Percentiles rank a stretch among this genome's conserved stretches.
phyloP scores from a whole-genome alignment of 1,284 basidiomycete species.

The Porogramme epimiltina region DNA sequence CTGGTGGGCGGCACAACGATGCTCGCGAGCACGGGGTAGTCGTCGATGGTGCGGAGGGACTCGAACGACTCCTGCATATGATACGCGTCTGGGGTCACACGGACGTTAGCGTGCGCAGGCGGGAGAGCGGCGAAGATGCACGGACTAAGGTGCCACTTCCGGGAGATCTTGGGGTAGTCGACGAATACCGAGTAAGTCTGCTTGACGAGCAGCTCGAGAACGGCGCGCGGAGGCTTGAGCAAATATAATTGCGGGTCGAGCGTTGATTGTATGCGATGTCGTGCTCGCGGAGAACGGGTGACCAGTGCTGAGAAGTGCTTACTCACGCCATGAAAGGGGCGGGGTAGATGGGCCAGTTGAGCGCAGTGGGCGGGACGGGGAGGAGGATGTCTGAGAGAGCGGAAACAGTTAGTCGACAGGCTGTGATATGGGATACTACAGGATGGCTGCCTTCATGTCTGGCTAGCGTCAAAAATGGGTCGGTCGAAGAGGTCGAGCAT shows the following conservation, averaged over 20 bases:
- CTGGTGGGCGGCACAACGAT: slow-evolving; percentile 56
- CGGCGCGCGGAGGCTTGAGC: not conserved
- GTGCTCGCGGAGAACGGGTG: slow-evolving; percentile 31
- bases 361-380: not conserved
- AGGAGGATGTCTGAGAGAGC: too few relatives aligned
- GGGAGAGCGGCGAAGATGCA: slow-evolving; percentile 2
- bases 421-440: too few relatives aligned
- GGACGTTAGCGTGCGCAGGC: not conserved
- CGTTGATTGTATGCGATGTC: slow-evolving; percentile 24
- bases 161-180: slow-evolving; percentile 33
- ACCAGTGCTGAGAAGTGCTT: too few relatives aligned
- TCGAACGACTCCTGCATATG: slow-evolving; percentile 49
- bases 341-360: slow-evolving; percentile 43
- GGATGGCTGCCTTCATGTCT: too few relatives aligned
- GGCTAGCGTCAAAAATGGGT: too few relatives aligned
- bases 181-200: slow-evolving; percentile 47
- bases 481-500: too few relatives aligned
- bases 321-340: slow-evolving; percentile 32
- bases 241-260: not conserved
- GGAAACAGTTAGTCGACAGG: too few relatives aligned
- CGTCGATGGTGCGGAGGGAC: slow-evolving; percentile 57
- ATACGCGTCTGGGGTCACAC: slow-evolving; percentile 37
- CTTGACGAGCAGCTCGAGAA: slow-evolving; percentile 38
- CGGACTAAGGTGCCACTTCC: slow-evolving; percentile 48
- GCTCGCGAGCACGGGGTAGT: slow-evolving; percentile 52